phyloP scores from a whole-genome alignment of 768 basidiomycete genomes.

The Lentinula guzmanii region DNA sequence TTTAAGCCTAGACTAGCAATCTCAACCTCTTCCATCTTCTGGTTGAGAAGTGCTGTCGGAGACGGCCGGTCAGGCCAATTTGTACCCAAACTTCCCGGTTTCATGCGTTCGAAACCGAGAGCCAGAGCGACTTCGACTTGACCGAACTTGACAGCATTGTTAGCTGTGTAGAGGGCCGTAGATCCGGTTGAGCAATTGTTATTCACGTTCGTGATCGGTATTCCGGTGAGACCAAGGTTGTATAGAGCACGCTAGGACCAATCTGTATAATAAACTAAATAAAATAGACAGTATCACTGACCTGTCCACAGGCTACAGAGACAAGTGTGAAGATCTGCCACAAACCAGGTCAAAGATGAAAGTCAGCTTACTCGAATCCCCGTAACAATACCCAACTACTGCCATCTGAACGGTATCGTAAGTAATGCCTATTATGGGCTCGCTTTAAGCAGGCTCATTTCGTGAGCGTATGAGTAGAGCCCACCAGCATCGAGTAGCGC shows the following conservation, averaged over 20 bases:
- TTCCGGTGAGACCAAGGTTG: slow-evolving; percentile 76
- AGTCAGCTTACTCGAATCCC: slow-evolving; percentile 48
- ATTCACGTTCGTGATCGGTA: slow-evolving; percentile 83
- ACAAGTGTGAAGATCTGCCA: not conserved
- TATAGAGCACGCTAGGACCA: slow-evolving; percentile 62
- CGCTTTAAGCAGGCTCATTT: not conserved
- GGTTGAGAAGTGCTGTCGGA: slow-evolving; percentile 41
- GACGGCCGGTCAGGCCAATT: slow-evolving; percentile 52
- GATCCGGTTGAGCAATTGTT: slow-evolving; percentile 86
- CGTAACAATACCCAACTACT: slow-evolving; percentile 74
- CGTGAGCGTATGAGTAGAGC: not conserved
- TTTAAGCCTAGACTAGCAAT: slow-evolving; percentile 47
- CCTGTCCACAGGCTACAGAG: slow-evolving; percentile 17
- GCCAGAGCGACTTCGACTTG: slow-evolving; percentile 72
- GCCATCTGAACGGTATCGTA: slow-evolving; percentile 75
- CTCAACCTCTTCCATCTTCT: slow-evolving; percentile 45
- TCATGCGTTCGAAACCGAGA: slow-evolving; percentile 84
- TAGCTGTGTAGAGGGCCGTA: slow-evolving; percentile 70
- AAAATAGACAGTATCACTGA: slow-evolving; percentile 17
- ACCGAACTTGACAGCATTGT: slow-evolving; percentile 63
- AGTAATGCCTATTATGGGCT: slow-evolving; percentile 52
- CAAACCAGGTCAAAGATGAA: not conserved
- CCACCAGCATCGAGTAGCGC: slow-evolving; percentile 79
- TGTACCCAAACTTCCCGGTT: slow-evolving; percentile 63
- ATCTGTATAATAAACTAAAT: not conserved